Evolutionary conservation across 805 yeast genomes (phyloP), one percentile per base, ranked within the genome.

Genomic region (Nakazawaea wickerhamii): DNA sequence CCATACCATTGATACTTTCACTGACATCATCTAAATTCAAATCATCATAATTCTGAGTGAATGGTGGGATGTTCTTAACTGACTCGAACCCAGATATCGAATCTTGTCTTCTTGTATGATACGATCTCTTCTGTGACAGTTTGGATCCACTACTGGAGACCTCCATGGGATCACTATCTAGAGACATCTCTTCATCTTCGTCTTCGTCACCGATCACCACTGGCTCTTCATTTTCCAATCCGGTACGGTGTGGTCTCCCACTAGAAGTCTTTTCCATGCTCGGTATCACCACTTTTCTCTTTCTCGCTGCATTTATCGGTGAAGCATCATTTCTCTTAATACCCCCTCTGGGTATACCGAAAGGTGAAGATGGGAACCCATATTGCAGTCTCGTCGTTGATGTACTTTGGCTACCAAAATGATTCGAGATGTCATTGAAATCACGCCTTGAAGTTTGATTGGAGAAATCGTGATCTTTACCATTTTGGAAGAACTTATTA

Each of bases 11-110:
- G 11, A 58, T 41, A 30, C 46, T 44, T 6, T 50, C 51, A 13
- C 44, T 49, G 27, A 59, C 44, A 10, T 53, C 47, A 9, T 52
- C 44, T 60, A 60, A 53, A 40, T 55, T 50, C 44, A 60, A 54
- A 33, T 60, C 49, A 3, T 62, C 63, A 38, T 46, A 48, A 0
- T 61, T 59, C 40, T 57, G 55, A 2, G 60, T 55, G 36, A 59
- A 59, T 2, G 63, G 64, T 4, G 63, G 55, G 3, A 55, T 44
- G 9, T 53, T 51, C 15, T 14, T 17, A 4, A 40, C 11, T 4
- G 19, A 7, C 1, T 52, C 36, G 13, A 54, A 38, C 19, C 43
- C 43, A n/a, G 38, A 7, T 17, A 23, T 27, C 6, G 15, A 28
- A 15, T 14, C 18, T 22, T 19, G 5, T 6, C 26, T 48, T 41